Conservation (phyloP, 257 asterid species). For the Oldenlandia corymbosa region DNA sequence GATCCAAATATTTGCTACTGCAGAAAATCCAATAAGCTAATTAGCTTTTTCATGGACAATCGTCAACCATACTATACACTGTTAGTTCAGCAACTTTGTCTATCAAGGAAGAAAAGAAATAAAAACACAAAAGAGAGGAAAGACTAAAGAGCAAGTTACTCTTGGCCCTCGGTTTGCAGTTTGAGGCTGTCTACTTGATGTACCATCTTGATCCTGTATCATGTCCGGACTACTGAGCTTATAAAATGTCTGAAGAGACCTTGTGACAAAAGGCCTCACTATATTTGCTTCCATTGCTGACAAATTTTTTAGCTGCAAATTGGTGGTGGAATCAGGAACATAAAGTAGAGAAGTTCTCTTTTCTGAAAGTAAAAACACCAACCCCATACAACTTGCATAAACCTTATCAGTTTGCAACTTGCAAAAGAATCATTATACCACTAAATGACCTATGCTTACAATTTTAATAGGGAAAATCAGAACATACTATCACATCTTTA, state of each 20-base stretch:
- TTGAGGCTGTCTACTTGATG: slow-evolving; percentile 63
- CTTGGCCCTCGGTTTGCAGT: slow-evolving; percentile 67
- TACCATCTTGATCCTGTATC: slow-evolving; percentile 61
- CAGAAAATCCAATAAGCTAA: neutral
- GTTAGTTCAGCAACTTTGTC: too few species aligned
- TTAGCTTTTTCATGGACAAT: too few species aligned
- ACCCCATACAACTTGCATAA: neutral
- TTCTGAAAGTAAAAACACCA: neutral
- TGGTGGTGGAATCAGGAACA: slow-evolving; percentile 13
- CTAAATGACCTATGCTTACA: neutral
- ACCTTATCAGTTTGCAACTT: neutral
- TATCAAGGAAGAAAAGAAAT: too few species aligned
- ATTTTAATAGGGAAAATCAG: too few species aligned
- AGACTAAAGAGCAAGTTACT: too few species aligned
- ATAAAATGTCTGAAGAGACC: slow-evolving; percentile 68
- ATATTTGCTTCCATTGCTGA: slow-evolving; percentile 98
- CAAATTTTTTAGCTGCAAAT: slow-evolving; percentile 68
- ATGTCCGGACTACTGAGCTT: slow-evolving; percentile 71
- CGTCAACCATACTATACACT: too few species aligned
- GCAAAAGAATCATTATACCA: neutral
- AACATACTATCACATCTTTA: too few species aligned
- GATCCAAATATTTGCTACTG: neutral
- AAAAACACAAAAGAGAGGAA: too few species aligned
- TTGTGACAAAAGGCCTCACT: slow-evolving; percentile 83
- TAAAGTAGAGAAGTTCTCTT: neutral